Base-by-base conservation (phyloP, 148 eudicot species). In the Amaranthus hypochondriacus region DNA sequence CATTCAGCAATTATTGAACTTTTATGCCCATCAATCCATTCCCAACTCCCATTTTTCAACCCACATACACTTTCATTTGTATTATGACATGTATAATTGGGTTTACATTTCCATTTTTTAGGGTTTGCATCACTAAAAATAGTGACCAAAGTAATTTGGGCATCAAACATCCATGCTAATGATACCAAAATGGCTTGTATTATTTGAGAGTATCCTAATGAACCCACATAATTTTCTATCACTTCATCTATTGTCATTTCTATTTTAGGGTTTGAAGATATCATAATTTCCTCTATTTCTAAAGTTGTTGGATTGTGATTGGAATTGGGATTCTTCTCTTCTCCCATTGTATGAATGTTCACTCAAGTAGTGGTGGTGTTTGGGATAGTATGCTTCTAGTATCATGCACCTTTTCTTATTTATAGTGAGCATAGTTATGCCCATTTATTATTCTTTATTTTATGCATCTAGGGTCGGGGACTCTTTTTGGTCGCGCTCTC, bases 1-100 rank as follows among this genome's bases (percentile, higher is more conserved):
- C 91, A 87, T 49, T 87, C 88, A 60, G 87, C 79, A 18, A 85
- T 59, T 6, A 70, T 83, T 2, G 88, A 67, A 72, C 83, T 83
- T 39, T 54, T 72, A 5, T 28, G 66, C 0, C 83, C 80, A 54
- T 48, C 69, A 48, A 76, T 67, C 83, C 83, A 80, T 5, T 68
- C 83, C 83, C 83, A 80, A 68, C n/a, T 72, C 48, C 79, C 80
- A 1, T 11, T 70, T 55, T 76, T 3, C 7, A 80, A 71, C 10
- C 80, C 80, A 68, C 83, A 80, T 5, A 80, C 74, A 21, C 63
- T 56, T n/a, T 79, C 79, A 9, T 66, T 66, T 7, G 71, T 72
- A 71, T 48, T 28, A 47, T 66, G 18, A 49, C 83, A 80, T 56
- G 15, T 18, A 52, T 53, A 8, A 4, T 11, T 9, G 12, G 53